phyloP scores from a whole-genome alignment of 2,329 filamentous ascomycete species.

The Alternaria triticina region DNA sequence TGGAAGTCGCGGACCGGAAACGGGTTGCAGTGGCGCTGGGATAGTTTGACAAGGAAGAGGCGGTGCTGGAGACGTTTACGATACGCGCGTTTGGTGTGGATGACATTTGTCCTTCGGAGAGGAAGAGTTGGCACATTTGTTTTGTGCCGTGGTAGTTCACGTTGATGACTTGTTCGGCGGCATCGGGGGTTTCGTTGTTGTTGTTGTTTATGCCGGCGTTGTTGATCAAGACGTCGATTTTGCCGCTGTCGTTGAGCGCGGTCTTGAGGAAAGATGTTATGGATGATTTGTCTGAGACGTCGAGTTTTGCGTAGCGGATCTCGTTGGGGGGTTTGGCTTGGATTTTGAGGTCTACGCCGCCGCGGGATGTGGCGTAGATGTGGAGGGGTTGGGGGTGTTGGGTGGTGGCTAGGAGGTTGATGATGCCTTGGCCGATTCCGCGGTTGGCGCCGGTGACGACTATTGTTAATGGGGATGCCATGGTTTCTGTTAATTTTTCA shows the following conservation, averaged over 20 bases:
- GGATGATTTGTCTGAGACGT: constrained; percentile 20
- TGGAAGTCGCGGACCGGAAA: not conserved
- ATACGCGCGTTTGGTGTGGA: constrained; percentile 15
- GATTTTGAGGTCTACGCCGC: constrained; percentile 17
- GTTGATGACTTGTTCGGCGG: constrained; percentile 14
- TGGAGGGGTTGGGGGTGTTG: constrained; percentile 14
- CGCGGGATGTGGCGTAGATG: constrained; percentile 30
- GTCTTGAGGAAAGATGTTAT: constrained; percentile 18
- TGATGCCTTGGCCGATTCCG: constrained; percentile 30
- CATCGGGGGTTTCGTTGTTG: constrained; percentile 12
- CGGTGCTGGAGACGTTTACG: constrained; percentile 24
- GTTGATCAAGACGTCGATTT: constrained; percentile 29
- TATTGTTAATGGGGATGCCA: constrained; percentile 21
- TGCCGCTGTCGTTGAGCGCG: constrained; percentile 1
- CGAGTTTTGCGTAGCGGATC: constrained; percentile 20
- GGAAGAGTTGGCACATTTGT: constrained; percentile 22
- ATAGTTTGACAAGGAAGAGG: constrained; percentile 17
- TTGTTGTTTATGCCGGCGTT: constrained; percentile 30
- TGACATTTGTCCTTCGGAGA: constrained; percentile 9
- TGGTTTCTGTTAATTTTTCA: not conserved
- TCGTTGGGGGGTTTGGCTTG: constrained; percentile 9
- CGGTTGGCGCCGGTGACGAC: constrained; percentile 33
- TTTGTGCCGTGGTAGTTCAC: constrained; percentile 26
- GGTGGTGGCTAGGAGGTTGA: constrained; percentile 24
- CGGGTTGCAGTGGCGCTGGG: not conserved